Percentiles rank a stretch among this genome's conserved stretches.
phyloP scores from a whole-genome alignment of 2,329 filamentous ascomycete genomes.

The Dothistroma septosporum region DNA sequence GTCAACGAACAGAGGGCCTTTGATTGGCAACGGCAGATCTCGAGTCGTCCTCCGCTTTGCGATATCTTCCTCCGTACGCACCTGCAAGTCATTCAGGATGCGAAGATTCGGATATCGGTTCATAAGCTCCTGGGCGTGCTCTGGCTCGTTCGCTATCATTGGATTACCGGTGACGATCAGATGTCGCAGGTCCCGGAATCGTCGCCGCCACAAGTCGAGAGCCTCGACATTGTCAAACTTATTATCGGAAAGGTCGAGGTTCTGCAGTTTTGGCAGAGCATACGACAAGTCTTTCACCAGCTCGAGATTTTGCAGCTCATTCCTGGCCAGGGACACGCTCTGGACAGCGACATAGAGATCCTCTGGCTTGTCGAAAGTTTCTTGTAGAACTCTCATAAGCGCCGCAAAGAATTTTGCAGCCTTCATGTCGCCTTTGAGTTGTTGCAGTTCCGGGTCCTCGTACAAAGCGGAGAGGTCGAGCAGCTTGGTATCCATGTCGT shows the following conservation, averaged over 20 bases:
- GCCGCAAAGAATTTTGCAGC: slow-evolving; percentile 87
- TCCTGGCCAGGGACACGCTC: slow-evolving; percentile 77
- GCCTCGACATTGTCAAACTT: slow-evolving; percentile 64
- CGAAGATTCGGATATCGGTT: slow-evolving; percentile 80
- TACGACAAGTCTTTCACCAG: slow-evolving; percentile 71
- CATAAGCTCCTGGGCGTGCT: slow-evolving; percentile 64
- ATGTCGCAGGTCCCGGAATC: slow-evolving; percentile 74
- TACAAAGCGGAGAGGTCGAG: slow-evolving; percentile 77
- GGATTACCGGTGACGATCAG: slow-evolving; percentile 76
- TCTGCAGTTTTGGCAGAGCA: slow-evolving; percentile 79
- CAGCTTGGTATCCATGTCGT: slow-evolving; percentile 66
- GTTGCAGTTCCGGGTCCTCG: slow-evolving; percentile 65
- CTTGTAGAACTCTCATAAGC: slow-evolving; percentile 80
- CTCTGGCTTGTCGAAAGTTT: slow-evolving; percentile 66
- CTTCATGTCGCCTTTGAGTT: slow-evolving; percentile 70
- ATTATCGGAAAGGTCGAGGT: slow-evolving; percentile 85
- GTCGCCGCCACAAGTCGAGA: slow-evolving; percentile 71
- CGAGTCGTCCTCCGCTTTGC: slow-evolving; percentile 51
- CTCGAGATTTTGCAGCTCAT: slow-evolving; percentile 68
- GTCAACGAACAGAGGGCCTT: slow-evolving; percentile 67
- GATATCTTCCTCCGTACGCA: slow-evolving; percentile 69
- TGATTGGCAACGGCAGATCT: slow-evolving; percentile 59
- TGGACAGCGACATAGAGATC: slow-evolving; percentile 74
- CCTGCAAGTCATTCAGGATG: slow-evolving; percentile 68
- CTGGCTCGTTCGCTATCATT: slow-evolving; percentile 47